These are phyloP conservation scores for Capillidium heterosporum DNA, from an alignment of 371 early-diverging fungal species.

Conservation along the genomic window DNA sequence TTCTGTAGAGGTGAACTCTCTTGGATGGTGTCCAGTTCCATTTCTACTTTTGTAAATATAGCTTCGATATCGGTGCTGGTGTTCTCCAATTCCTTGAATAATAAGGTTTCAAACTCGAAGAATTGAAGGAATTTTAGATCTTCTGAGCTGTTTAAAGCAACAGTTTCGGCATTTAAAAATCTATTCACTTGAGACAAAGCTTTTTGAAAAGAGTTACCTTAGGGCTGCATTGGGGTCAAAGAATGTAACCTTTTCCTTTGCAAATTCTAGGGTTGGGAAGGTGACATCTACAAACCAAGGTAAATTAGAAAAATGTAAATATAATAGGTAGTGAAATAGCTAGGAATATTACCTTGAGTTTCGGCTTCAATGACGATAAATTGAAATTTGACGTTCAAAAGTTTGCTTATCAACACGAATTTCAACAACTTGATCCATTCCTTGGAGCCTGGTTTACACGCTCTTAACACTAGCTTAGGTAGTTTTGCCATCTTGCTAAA, in stretches of 20 bases:
- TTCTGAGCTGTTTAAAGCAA: not conserved
- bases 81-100: not conserved
- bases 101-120: not conserved
- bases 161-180: not conserved
- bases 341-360: not conserved
- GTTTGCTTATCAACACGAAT: not conserved
- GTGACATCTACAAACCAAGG: not conserved
- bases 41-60: not conserved
- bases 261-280: not conserved
- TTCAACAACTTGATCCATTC: not conserved
- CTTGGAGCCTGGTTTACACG: not conserved
- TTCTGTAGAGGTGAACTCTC: not conserved
- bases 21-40: not conserved
- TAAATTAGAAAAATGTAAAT: not conserved
- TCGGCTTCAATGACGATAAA: not conserved
- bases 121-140: not conserved
- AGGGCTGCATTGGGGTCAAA: not conserved
- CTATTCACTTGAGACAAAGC: not conserved
- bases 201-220: not conserved
- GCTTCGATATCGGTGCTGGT: not conserved
- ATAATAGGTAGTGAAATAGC: not conserved
- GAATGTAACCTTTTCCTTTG: not conserved
- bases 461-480: not conserved
- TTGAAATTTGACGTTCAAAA: not conserved
- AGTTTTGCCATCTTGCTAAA: slow-evolving; percentile 6